Percentiles rank a stretch among this genome's conserved stretches.
phyloP scores from a whole-genome alignment of 768 basidiomycete genomes.

The Sarcodon sp. region DNA sequence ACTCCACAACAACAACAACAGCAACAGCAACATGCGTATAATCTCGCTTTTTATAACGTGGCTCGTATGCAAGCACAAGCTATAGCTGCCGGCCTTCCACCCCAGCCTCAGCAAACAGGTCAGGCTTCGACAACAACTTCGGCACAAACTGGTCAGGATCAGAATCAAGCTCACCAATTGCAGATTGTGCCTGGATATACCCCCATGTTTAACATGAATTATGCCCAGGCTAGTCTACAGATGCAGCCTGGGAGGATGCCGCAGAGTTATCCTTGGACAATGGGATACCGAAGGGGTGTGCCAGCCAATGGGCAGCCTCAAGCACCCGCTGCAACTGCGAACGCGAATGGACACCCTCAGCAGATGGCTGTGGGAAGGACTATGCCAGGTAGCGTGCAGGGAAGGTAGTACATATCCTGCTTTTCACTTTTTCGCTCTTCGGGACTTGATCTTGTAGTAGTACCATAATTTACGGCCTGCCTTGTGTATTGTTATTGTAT shows the following conservation, averaged over 20 bases:
- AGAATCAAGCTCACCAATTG: constrained; percentile 5
- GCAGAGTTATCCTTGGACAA: constrained; percentile 5
- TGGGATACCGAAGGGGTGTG: constrained; percentile 4
- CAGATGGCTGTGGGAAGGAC: constrained; percentile 12
- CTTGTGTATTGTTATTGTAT: not conserved
- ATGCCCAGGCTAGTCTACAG: constrained; percentile 10
- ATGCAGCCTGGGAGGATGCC: constrained; percentile 5
- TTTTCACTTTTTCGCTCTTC: no score
- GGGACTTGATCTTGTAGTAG: no score
- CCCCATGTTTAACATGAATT: constrained; percentile 9
- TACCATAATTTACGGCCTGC: no score
- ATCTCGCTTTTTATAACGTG: not conserved
- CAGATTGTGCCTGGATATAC: constrained; percentile 6
- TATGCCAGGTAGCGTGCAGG: constrained; percentile 13
- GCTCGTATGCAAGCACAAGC: constrained; percentile 3
- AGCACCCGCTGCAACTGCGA: constrained; percentile 4
- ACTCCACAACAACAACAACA: constrained; percentile 10
- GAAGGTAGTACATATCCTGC: constrained; percentile 5
- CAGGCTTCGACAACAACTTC: constrained; percentile 3
- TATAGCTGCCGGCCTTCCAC: constrained; percentile 8
- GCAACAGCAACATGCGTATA: constrained; percentile 6
- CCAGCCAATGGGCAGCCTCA: constrained; percentile 9
- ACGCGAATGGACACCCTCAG: constrained; percentile 9
- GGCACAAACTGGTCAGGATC: constrained; percentile 1
- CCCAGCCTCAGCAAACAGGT: constrained; percentile 10